Percentiles rank a stretch among this genome's conserved stretches.
Evolutionary conservation across 192 early-diverging fungal genomes (phyloP).

Genomic region (Radiomyces spectabilis): DNA sequence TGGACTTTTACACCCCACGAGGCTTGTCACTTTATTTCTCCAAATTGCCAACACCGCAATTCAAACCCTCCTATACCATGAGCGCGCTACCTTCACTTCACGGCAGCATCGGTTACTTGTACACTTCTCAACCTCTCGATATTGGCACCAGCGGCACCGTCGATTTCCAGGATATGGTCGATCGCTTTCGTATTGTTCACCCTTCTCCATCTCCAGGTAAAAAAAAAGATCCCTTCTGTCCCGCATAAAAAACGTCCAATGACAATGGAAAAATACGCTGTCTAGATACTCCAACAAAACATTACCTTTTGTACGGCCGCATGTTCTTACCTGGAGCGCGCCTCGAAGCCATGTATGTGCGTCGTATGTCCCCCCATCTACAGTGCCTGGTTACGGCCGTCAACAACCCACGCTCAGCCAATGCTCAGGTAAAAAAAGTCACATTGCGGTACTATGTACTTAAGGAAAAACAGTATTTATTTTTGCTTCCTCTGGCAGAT

Average conservation of each 20-base stretch:
- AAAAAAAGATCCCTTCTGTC: too few species aligned
- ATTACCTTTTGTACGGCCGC: slow-evolving; percentile 66
- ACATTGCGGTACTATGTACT: too few species aligned
- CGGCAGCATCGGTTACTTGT: slow-evolving; percentile 73
- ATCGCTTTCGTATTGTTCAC: slow-evolving; percentile 36
- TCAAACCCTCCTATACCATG: slow-evolving; percentile 73
- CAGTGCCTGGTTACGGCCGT: slow-evolving; percentile 58
- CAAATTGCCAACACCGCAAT: slow-evolving; percentile 66
- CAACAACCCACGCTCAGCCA: slow-evolving; percentile 40
- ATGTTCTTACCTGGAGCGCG: slow-evolving; percentile 61
- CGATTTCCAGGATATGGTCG: slow-evolving; percentile 40
- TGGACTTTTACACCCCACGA: slow-evolving; percentile 77
- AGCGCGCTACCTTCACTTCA: slow-evolving; percentile 46
- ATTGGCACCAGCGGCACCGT: slow-evolving; percentile 46
- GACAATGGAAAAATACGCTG: too few species aligned
- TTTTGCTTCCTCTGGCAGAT: slow-evolving; percentile 28
- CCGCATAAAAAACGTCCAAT: too few species aligned
- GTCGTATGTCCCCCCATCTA: slow-evolving; percentile 40
- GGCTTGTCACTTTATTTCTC: slow-evolving; percentile 67
- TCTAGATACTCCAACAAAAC: neutral
- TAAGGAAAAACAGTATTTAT: too few species aligned
- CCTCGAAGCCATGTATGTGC: slow-evolving; percentile 58
- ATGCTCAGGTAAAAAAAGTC: slow-evolving; percentile 40
- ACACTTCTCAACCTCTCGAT: slow-evolving; percentile 63
- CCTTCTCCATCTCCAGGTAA: slow-evolving; percentile 1